Evolutionary conservation across 805 yeast genomes (phyloP).

Genomic region (Nakazawaea siamensis): DNA sequence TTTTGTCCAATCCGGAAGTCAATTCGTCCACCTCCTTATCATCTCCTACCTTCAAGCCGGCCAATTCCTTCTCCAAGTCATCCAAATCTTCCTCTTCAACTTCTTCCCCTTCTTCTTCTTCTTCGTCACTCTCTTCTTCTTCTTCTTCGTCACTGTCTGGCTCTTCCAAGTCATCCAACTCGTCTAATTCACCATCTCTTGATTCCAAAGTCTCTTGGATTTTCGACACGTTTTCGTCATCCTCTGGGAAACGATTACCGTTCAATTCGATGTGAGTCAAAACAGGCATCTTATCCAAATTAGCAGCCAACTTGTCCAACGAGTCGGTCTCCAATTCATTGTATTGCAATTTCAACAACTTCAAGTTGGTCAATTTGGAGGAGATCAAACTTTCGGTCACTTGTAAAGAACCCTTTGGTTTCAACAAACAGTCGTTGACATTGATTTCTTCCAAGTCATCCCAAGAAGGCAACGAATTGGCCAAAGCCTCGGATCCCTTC

Average conservation of each 20-base stretch:
- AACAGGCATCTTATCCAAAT: conserved; percentile 50
- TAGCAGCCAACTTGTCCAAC: conserved; percentile 48
- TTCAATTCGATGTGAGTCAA: conserved; percentile 72
- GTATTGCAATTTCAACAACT: conserved; percentile 75
- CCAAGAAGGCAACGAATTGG: conserved; percentile 59
- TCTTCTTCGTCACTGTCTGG: conserved; percentile 62
- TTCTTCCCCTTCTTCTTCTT: conserved; percentile 40
- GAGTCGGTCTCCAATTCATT: conserved; percentile 74
- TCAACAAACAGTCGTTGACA: conserved; percentile 82
- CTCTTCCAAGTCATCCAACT: conserved; percentile 92
- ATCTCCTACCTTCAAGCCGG: conserved; percentile 30
- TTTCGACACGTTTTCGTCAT: conserved; percentile 56
- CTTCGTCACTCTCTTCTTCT: conserved; percentile 50
- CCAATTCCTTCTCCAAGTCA: conserved; percentile 46
- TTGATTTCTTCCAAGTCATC: conserved; percentile 63
- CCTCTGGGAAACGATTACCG: conserved; percentile 92
- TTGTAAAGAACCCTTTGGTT: conserved; percentile 62
- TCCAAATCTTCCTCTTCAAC: conserved; percentile 27
- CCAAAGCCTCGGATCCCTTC: conserved; percentile 56
- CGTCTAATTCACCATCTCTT: conserved; percentile 86
- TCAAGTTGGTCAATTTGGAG: conserved; percentile 44
- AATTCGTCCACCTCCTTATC: conserved; percentile 46
- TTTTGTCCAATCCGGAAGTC: conserved; percentile 44
- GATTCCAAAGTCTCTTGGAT: conserved; percentile 57
- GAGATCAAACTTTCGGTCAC: conserved; percentile 42